Evolutionary conservation across 345 rosid species (phyloP).

Genomic region (Alliaria petiolata): DNA sequence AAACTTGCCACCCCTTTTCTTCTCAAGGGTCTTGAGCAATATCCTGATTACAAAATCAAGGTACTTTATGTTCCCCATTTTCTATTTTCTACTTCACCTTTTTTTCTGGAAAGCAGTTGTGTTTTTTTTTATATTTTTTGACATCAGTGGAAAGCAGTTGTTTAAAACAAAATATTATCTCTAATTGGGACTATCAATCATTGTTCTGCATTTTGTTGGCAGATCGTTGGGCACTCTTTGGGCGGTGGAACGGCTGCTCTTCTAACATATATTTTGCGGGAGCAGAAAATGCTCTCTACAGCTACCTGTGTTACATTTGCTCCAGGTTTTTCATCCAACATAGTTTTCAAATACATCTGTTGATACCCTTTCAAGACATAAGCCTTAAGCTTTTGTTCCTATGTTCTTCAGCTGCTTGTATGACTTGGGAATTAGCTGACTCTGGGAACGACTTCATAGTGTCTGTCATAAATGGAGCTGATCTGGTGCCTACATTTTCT

Average conservation of each 20-base stretch:
- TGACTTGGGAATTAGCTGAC: conserved; percentile 99
- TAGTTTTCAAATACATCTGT: not conserved
- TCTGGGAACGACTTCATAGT: conserved; percentile 76
- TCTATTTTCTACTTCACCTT: not conserved
- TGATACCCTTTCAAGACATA: not conserved
- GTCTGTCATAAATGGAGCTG: conserved; percentile 82
- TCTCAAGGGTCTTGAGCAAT: conserved; percentile 54
- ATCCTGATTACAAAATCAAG: conserved; percentile 75
- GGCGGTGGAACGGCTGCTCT: conserved; percentile 99
- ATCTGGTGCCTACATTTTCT: conserved; percentile 93
- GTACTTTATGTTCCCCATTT: conserved; percentile 36
- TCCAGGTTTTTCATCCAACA: conserved; percentile 55
- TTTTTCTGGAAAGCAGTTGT: not conserved
- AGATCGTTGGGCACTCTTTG: conserved; percentile 94
- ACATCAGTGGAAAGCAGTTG: too few relatives aligned
- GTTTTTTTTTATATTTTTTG: too few relatives aligned
- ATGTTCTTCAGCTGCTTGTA: conserved; percentile 77
- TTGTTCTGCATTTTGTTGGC: conserved; percentile 7
- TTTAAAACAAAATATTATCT: not conserved
- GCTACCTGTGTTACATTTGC: conserved; percentile 82
- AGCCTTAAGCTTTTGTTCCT: not conserved
- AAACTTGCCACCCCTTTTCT: conserved; percentile 87
- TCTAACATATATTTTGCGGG: conserved; percentile 75
- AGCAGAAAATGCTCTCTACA: conserved; percentile 63
- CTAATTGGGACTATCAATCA: not conserved